A percentile compares a stretch with the other conserved stretches of the same genome.
These are phyloP conservation scores for Teratosphaeria nubilosa DNA, from an alignment of 2,329 filamentous ascomycete genomes.

Conservation along the genomic window DNA sequence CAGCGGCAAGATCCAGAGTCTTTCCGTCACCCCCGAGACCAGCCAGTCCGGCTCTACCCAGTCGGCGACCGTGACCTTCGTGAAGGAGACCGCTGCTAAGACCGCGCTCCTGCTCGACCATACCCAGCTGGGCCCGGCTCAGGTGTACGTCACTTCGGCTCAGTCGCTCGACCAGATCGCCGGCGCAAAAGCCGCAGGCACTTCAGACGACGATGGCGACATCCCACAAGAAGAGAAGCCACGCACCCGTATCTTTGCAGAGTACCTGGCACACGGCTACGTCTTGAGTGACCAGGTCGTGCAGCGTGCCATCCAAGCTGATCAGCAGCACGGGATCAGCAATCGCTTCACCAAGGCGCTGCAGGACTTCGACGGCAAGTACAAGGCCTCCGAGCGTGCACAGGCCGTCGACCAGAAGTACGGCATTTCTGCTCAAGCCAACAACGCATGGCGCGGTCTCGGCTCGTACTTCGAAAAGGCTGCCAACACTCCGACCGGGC, in stretches of 20 bases:
- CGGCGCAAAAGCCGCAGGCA: conserved; percentile 48
- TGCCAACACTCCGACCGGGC: conserved; percentile 72
- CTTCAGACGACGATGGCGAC: conserved; percentile 50
- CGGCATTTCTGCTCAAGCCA: conserved; percentile 65
- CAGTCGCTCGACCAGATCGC: conserved; percentile 55
- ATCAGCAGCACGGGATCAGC: conserved; percentile 81
- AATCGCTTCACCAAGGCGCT: conserved; percentile 69
- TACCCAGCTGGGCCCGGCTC: conserved; percentile 71
- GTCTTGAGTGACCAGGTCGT: conserved; percentile 67
- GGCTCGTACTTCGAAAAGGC: conserved; percentile 94
- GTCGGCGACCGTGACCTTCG: conserved; percentile 86
- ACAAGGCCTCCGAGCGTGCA: conserved; percentile 79
- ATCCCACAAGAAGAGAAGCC: conserved; percentile 96
- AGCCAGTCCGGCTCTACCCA: conserved; percentile 53
- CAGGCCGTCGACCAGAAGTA: conserved; percentile 77
- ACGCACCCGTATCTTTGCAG: conserved; percentile 80
- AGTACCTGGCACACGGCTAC: conserved; percentile 95
- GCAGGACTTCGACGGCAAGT: conserved; percentile 68
- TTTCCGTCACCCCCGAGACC: conserved; percentile 60
- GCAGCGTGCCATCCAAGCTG: conserved; percentile 73
- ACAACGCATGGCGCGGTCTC: conserved; percentile 56
- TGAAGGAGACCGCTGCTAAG: conserved; percentile 93
- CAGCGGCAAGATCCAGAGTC: conserved; percentile 81
- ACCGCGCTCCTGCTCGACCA: conserved; percentile 95
- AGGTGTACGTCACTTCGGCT: conserved; percentile 69